A percentile compares a stretch with the other conserved stretches of the same genome.
Conservation (phyloP, 805 yeast species). For the Nakazawaea populi region DNA sequence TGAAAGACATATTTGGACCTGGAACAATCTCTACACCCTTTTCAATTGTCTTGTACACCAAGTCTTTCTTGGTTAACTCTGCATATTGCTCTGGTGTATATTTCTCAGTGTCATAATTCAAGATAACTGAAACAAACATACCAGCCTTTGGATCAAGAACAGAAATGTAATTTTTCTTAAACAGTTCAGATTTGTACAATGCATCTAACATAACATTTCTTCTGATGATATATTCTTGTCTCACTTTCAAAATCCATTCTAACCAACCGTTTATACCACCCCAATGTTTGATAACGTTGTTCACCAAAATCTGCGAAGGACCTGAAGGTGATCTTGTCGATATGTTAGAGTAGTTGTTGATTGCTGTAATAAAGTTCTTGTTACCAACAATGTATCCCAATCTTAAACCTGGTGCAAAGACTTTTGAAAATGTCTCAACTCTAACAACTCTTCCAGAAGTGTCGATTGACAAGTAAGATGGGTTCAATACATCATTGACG, state of each 20-base stretch:
- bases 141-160: constrained; percentile 53
- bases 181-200: constrained; percentile 38
- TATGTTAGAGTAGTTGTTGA: constrained; percentile 35
- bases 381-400: constrained; percentile 55
- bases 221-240: constrained; percentile 62
- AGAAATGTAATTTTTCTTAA: constrained; percentile 31
- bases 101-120: constrained; percentile 24
- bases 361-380: constrained; percentile 35
- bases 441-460: constrained; percentile 56
- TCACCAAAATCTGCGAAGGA: constrained; percentile 49
- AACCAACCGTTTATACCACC: constrained; percentile 73
- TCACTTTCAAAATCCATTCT: constrained; percentile 65
- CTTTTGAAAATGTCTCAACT: constrained; percentile 59
- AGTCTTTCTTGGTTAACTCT: constrained; percentile 36
- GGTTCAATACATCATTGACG: constrained; percentile 33
- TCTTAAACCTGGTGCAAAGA: constrained; percentile 64
- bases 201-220: constrained; percentile 56
- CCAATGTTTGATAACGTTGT: constrained; percentile 47
- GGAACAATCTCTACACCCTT: constrained; percentile 53
- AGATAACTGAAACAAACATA: constrained; percentile 47
- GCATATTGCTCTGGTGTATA: constrained; percentile 21
- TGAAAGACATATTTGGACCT: constrained; percentile 56
- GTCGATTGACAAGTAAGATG: constrained; percentile 49
- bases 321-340: constrained; percentile 55
- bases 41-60: constrained; percentile 31